Base-by-base conservation (phyloP, 495 filamentous ascomycete species). In the Penicillium maclennaniae region DNA sequence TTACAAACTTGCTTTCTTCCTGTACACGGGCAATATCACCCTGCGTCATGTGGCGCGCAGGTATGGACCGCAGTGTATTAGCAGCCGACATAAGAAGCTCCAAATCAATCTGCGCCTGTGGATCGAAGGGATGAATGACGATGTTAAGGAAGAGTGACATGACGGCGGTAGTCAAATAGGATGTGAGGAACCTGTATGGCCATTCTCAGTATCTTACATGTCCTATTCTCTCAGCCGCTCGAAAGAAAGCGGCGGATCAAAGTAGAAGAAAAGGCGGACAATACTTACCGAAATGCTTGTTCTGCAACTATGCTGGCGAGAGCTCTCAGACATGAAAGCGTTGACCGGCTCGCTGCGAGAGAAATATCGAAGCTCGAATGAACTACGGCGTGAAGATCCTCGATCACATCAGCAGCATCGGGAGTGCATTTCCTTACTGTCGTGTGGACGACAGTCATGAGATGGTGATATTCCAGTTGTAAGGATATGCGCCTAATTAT, bases 291-390 rank as follows among this genome's bases (percentile, higher is more conserved):
- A 23, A 54, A 58, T 16, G 59, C 51, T 19, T 44, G 28, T 41
- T 53, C 48, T 17, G n/a, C 48, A 43, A 52, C 31, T 10, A 6
- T 41, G 12, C 17, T 15, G 21, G 52, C 20, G 10, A 62, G 52
- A 41, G 31, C 2, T 27, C 23, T 48, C n/a, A 62, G 28, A 17
- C 55, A 62, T 21, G 39, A 47, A 0, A 62, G 9, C 0, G 52
- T 62, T 34, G 59, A 62, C 4, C 59, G 51, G 43, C 59, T 55
- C 10, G 59, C 59, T 23, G 23, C 37, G 20, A 62, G 25, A 1
- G 55, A 58, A 15, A 62, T 5, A 25, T 62, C 59, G 25, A 62
- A 62, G 47, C 59, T 62, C 23, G 59, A 62, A 53, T 62, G 59
- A 37, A 58, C 59, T 7, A 62, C 59, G 8, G 19, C 25, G 47